Percentiles rank a stretch among this genome's conserved stretches.
Conservation (phyloP, 371 early-diverging fungal genomes). For the Mucor ambiguus region DNA sequence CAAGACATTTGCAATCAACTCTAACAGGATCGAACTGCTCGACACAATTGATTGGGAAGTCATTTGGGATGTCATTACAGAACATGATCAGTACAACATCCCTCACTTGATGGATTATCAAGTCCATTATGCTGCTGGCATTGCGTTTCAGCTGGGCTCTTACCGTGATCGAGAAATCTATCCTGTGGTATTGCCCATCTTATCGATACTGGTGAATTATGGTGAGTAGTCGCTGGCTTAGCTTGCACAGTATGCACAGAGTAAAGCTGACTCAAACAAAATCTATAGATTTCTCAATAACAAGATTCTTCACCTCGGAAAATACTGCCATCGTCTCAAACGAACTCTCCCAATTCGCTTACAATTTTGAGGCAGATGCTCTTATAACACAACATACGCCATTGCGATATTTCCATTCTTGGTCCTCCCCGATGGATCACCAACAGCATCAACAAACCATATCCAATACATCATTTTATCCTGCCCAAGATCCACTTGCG, state of each 20-base stretch:
- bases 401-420: conserved; percentile 26
- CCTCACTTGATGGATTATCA: conserved; percentile 35
- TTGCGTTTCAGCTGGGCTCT: conserved; percentile 43
- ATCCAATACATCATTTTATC: conserved; percentile 30
- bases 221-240: conserved; percentile 28
- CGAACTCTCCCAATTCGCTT: conserved; percentile 46
- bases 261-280: no score
- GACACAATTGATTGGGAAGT: conserved; percentile 41
- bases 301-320: conserved; percentile 28
- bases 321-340: conserved; percentile 32
- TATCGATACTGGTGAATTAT: conserved; percentile 49
- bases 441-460: conserved; percentile 10
- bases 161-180: conserved; percentile 41
- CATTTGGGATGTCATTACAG: conserved; percentile 51
- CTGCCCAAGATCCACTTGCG: conserved; percentile 43
- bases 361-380: conserved; percentile 45
- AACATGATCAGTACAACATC: conserved; percentile 48
- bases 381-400: conserved; percentile 43
- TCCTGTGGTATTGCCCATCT: conserved; percentile 47
- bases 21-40: conserved; percentile 22
- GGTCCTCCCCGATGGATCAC: conserved; percentile 14
- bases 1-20: conserved; percentile 19
- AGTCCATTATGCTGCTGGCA: conserved; percentile 37
- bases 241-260: no score
- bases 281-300: conserved; percentile 37